Evolutionary conservation across 352 stramenopile species (phyloP).

Genomic region (Phytophthora palmivora): DNA sequence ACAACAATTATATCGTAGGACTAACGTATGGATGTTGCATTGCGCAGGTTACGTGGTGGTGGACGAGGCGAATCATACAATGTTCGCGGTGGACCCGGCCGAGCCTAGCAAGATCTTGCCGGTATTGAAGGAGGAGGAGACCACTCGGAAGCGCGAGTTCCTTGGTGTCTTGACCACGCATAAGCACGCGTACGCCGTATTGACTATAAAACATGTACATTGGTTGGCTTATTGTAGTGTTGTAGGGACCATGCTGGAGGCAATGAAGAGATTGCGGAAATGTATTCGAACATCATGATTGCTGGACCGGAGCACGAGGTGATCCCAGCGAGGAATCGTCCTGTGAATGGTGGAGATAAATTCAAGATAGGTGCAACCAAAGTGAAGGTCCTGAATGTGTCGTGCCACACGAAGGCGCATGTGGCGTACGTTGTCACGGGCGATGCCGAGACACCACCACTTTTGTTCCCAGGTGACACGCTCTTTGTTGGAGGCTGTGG

Average conservation of each 20-base stretch:
- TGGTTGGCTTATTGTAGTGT: slow-evolving; percentile 1
- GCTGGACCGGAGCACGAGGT: slow-evolving; percentile 74
- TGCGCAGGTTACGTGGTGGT: slow-evolving; percentile 76
- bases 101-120: slow-evolving; percentile 69
- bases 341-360: slow-evolving; percentile 80
- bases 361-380: slow-evolving; percentile 81
- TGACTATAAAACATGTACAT: background rate
- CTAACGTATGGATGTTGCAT: background rate
- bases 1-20: background rate
- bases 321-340: slow-evolving; percentile 75
- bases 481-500: slow-evolving; percentile 88
- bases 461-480: slow-evolving; percentile 90
- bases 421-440: slow-evolving; percentile 89
- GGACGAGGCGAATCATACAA: slow-evolving; percentile 84
- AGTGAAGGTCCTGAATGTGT: slow-evolving; percentile 78
- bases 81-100: slow-evolving; percentile 81
- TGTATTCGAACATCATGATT: slow-evolving; percentile 75
- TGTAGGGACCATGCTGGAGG: slow-evolving; percentile 82
- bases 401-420: slow-evolving; percentile 87
- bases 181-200: slow-evolving; percentile 84
- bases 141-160: slow-evolving; percentile 69
- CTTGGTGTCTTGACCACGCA: slow-evolving; percentile 93
- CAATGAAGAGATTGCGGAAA: slow-evolving; percentile 70
- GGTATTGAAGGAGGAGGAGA: slow-evolving; percentile 77
- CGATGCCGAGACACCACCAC: slow-evolving; percentile 70